Conservation (phyloP, 140 eudicot genomes). For the Cichorium intybus region DNA sequence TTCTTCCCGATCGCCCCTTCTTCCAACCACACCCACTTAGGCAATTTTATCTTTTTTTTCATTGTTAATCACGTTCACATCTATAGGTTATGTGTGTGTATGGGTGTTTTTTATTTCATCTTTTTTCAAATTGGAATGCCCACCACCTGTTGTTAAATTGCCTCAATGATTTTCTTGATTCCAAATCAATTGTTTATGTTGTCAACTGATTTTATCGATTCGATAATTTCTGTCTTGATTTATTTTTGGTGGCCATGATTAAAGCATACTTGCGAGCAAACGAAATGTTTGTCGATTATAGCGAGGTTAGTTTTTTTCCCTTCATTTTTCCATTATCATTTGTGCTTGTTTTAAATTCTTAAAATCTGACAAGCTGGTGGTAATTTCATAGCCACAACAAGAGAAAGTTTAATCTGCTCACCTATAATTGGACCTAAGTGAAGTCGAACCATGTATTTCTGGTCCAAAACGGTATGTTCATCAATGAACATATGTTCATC, state of each 20-base stretch:
- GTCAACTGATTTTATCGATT: too few species aligned
- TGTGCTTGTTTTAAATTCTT: neutral
- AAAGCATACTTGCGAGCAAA: slow-evolving; percentile 97
- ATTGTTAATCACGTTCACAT: too few species aligned
- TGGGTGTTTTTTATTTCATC: too few species aligned
- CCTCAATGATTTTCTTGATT: too few species aligned
- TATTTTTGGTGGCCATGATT: slow-evolving; percentile 76
- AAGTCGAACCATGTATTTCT: slow-evolving; percentile 91
- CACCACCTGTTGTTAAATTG: too few species aligned
- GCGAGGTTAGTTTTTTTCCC: slow-evolving; percentile 46
- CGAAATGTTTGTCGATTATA: slow-evolving; percentile 98
- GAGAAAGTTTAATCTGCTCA: slow-evolving; percentile 79
- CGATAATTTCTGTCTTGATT: slow-evolving; percentile 1
- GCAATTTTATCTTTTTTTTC: too few species aligned
- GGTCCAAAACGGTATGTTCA: slow-evolving; percentile 94
- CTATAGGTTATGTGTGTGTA: too few species aligned
- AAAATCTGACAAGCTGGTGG: neutral
- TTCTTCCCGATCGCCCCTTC: too few species aligned
- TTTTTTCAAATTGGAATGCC: too few species aligned
- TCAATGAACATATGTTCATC: too few species aligned
- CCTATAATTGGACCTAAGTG: slow-evolving; percentile 71
- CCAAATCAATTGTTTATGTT: too few species aligned
- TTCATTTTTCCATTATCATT: slow-evolving; percentile 1
- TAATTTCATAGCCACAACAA: slow-evolving; percentile 71
- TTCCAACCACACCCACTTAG: too few species aligned